Evolutionary conservation across 805 yeast species (phyloP).

Genomic region (Nakazawaea populi): DNA sequence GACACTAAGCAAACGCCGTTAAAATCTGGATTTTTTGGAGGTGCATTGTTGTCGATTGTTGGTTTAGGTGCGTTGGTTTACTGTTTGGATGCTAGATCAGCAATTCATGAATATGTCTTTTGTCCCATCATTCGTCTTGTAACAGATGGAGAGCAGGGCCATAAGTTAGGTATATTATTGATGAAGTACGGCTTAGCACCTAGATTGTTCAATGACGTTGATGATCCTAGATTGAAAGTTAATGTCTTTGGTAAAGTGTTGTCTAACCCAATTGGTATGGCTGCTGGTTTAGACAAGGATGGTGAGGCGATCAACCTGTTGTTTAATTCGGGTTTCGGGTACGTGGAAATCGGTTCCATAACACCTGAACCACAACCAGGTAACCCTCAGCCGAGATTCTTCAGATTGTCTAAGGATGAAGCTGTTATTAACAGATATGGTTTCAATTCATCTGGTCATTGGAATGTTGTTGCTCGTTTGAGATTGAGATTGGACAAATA

Average conservation of each 20-base stretch:
- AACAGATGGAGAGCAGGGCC: constrained; percentile 86
- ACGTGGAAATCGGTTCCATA: constrained; percentile 89
- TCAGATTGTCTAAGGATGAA: constrained; percentile 75
- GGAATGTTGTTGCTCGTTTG: constrained; percentile 62
- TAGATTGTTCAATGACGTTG: constrained; percentile 45
- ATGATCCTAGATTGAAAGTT: constrained; percentile 48
- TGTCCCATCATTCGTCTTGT: constrained; percentile 69
- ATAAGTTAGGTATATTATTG: constrained; percentile 62
- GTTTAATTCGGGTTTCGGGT: constrained; percentile 74
- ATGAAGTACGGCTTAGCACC: constrained; percentile 71
- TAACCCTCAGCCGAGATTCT: constrained; percentile 88
- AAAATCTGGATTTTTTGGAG: constrained; percentile 6
- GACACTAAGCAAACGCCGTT: background rate
- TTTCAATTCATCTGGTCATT: constrained; percentile 88
- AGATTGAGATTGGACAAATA: constrained; percentile 52
- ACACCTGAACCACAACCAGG: constrained; percentile 95
- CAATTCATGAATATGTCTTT: constrained; percentile 71
- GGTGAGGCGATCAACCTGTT: constrained; percentile 87
- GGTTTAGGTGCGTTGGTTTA: constrained; percentile 36
- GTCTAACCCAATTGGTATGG: constrained; percentile 81
- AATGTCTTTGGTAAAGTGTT: constrained; percentile 59
- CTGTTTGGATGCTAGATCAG: constrained; percentile 76
- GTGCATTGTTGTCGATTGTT: constrained; percentile 13
- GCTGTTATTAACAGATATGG: constrained; percentile 96
- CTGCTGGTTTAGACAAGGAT: constrained; percentile 94